Evolutionary conservation across 192 early-diverging fungal species (phyloP).

Genomic region (Jimgerdemannia flammicorona): DNA sequence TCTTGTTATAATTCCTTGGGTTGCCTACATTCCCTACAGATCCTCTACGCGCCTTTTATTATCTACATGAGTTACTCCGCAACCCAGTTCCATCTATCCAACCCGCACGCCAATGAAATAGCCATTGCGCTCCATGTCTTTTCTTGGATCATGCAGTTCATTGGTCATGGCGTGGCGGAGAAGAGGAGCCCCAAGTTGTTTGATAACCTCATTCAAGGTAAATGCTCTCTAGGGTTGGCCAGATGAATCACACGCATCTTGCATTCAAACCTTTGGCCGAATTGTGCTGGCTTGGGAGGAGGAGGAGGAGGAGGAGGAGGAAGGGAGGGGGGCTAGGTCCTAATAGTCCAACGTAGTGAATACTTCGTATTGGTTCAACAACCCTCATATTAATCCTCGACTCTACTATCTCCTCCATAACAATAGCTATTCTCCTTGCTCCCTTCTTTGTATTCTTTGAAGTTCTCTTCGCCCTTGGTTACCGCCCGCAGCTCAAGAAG

Average conservation of each 20-base stretch:
- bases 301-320: too few species aligned
- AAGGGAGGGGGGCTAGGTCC: too few species aligned
- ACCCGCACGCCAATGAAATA: conserved; percentile 45
- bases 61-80: conserved; percentile 60
- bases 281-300: too few species aligned
- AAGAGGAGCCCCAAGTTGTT: conserved; percentile 82
- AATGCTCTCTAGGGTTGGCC: conserved; percentile 25
- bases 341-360: background rate
- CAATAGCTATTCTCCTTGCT: conserved; percentile 80
- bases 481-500: conserved; percentile 64
- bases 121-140: conserved; percentile 60
- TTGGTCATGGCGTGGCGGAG: conserved; percentile 86
- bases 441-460: conserved; percentile 95
- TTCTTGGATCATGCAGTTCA: conserved; percentile 88
- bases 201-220: conserved; percentile 77
- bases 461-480: conserved; percentile 76
- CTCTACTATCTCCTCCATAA: conserved; percentile 2
- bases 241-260: background rate
- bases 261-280: too few species aligned
- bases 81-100: conserved; percentile 51
- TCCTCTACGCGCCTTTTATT: conserved; percentile 57
- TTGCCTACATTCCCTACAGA: conserved; percentile 11
- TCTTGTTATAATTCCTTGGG: background rate
- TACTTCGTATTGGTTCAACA: background rate
- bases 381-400: background rate